Evolutionary conservation across 352 stramenopile genomes (phyloP).

Genomic region (Phytopythium oedochilum): DNA sequence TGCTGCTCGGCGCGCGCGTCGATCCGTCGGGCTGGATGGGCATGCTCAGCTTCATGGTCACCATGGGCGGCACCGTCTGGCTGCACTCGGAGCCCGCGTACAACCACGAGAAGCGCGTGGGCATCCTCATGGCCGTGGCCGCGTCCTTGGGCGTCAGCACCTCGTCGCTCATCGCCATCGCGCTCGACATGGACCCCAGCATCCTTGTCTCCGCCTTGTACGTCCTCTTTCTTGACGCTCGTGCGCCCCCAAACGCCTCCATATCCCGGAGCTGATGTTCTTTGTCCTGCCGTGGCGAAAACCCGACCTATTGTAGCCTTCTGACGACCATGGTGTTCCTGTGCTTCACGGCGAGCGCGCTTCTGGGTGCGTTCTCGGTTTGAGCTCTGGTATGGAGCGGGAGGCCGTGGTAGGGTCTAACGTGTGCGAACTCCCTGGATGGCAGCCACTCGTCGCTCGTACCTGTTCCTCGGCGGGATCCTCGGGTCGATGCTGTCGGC

Average conservation of each 20-base stretch:
- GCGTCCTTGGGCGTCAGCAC: conserved; percentile 67
- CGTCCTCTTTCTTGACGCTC: background rate
- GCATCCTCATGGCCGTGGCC: conserved; percentile 63
- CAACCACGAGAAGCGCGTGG: conserved; percentile 53
- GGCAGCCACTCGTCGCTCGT: conserved; percentile 64
- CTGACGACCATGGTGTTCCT: conserved; percentile 81
- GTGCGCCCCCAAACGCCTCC: too few relatives aligned
- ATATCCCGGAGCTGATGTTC: background rate
- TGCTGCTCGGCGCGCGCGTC: conserved; percentile 31
- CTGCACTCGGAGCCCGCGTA: conserved; percentile 50
- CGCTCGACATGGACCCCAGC: conserved; percentile 66
- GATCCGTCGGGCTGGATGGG: conserved; percentile 35
- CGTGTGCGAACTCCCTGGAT: background rate
- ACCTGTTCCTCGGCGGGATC: conserved; percentile 81
- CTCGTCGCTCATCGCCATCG: conserved; percentile 67
- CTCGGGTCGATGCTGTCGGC: conserved; percentile 62
- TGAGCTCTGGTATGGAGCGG: background rate
- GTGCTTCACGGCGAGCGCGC: conserved; percentile 78
- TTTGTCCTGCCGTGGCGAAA: background rate
- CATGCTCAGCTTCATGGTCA: conserved; percentile 33
- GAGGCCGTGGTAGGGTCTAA: background rate
- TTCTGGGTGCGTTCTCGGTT: conserved; percentile 37
- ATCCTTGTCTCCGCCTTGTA: conserved; percentile 82
- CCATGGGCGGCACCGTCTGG: conserved; percentile 53
- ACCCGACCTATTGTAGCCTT: too few relatives aligned